Base-by-base conservation (phyloP, 805 yeast species). In the Starmerella vaccinii region DNA sequence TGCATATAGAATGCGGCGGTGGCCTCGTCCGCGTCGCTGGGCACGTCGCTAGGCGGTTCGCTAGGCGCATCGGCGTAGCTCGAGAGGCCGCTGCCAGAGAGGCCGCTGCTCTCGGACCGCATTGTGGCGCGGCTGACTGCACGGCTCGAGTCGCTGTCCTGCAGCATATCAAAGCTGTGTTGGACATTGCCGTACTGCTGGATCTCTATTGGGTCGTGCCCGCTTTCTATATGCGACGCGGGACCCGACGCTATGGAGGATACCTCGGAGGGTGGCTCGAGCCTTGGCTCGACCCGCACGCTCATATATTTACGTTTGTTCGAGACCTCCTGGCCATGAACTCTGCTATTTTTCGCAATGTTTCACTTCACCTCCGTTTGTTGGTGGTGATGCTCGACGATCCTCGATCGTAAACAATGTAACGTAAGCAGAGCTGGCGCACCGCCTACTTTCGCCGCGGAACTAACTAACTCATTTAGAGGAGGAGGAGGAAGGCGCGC, bases 141-240 rank as follows among this genome's bases (percentile, higher is more conserved):
- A 22, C 16, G 26, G 23, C 33, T 41, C 10, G 34, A 9, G 19
- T 41, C 45, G 23, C 45, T 41, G 33, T 19, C 45, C 23, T 41
- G 45, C 32, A 41, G 45, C 45, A 41, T 26, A 16, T 41, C 33
- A 16, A 41, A 41, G 34, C 34, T 27, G 34, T 41, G 22, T 12
- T 39, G 43, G 2, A 18, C 30, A 13, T 13, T 15, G 29, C 30
- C 43, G 30, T 18, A 39, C 29, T 39, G 43, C 43, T 39, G 43
- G n/a, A 39, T 15, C 24, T 39, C 30, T 5, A 39, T 39, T 12
- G 15, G 9, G 21, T 16, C 43, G n/a, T 39, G 41, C 10, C 41
- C 22, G 41, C 26, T 13, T 8, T 10, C 26, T 21, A 5, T n/a
- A n/a, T n/a, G 26, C 22, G 40, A 15, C 16, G 42, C 7, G 9